Conservation (phyloP, 83 land plant genomes). For the Isoetes engelmannii region DNA sequence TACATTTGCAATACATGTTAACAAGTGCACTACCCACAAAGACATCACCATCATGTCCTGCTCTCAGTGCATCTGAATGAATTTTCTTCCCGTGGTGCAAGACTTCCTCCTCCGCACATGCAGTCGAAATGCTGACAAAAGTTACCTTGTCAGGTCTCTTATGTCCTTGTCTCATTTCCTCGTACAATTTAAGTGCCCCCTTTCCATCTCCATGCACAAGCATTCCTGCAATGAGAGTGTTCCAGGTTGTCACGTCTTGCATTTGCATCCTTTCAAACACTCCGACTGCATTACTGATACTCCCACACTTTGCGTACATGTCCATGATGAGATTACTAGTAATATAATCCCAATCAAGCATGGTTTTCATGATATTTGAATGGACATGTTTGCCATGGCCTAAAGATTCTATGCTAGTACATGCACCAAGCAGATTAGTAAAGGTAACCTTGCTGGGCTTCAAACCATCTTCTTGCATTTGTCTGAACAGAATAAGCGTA, state of each 20-base stretch:
- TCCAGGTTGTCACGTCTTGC: not conserved
- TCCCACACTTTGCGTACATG: constrained; percentile 24
- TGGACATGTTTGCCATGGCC: constrained; percentile 30
- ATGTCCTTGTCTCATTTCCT: not conserved
- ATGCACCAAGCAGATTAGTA: constrained; percentile 34
- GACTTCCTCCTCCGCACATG: not conserved
- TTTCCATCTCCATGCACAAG: not conserved
- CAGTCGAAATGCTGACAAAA: not conserved
- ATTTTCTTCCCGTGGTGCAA: not conserved
- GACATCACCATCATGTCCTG: not conserved
- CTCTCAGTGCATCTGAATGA: not conserved
- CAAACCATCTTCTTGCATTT: constrained; percentile 5
- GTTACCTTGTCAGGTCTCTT: not conserved
- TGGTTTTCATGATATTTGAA: constrained; percentile 22
- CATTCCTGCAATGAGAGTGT: constrained; percentile 6
- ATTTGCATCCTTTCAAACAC: constrained; percentile 1
- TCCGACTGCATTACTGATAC: not conserved
- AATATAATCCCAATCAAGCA: constrained; percentile 29
- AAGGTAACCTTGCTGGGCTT: constrained; percentile 4
- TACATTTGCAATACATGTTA: not conserved
- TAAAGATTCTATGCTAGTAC: constrained; percentile 5
- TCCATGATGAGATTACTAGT: constrained; percentile 40
- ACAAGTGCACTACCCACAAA: constrained; percentile 2
- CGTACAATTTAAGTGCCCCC: not conserved
- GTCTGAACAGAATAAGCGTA: not conserved